Percentiles rank a stretch among this genome's conserved stretches.
Evolutionary conservation across 306 rosid species (phyloP).

Genomic region (Fragaria iinumae): DNA sequence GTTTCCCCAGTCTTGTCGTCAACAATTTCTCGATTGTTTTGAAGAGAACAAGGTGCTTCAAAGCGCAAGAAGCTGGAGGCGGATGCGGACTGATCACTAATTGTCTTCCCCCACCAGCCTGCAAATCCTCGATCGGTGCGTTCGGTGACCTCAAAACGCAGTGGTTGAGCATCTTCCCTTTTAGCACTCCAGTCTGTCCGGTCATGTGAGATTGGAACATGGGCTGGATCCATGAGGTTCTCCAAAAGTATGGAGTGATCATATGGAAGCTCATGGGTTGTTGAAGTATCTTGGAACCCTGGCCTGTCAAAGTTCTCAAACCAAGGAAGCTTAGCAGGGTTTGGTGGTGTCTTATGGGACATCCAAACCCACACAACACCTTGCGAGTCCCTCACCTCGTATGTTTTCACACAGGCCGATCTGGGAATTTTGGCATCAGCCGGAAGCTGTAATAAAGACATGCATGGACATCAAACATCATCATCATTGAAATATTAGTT

Average conservation of each 20-base stretch:
- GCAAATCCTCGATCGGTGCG: constrained; percentile 86
- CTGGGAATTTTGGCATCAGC: constrained; percentile 81
- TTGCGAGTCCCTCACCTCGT: constrained; percentile 80
- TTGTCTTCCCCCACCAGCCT: constrained; percentile 82
- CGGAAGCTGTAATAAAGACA: constrained; percentile 64
- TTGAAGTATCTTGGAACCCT: constrained; percentile 74
- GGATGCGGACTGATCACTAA: constrained; percentile 36
- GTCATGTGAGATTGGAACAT: constrained; percentile 92
- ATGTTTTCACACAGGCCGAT: constrained; percentile 77
- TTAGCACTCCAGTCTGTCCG: constrained; percentile 83
- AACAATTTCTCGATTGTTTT: constrained; percentile 63
- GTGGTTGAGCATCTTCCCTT: constrained; percentile 83
- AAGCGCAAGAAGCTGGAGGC: constrained; percentile 59
- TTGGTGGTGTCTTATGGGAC: constrained; percentile 72
- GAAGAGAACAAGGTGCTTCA: constrained; percentile 89
- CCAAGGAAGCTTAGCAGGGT: constrained; percentile 67
- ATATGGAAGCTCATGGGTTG: constrained; percentile 91
- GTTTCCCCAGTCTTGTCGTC: constrained; percentile 54
- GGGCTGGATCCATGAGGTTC: constrained; percentile 98
- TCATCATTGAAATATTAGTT: neutral
- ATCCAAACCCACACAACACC: constrained; percentile 99
- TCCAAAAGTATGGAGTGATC: constrained; percentile 94
- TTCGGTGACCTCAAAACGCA: constrained; percentile 70
- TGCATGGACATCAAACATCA: constrained; percentile 11
- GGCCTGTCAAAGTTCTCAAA: constrained; percentile 87